phyloP scores from a whole-genome alignment of 495 filamentous ascomycete genomes.

The Neurospora hispaniola region DNA sequence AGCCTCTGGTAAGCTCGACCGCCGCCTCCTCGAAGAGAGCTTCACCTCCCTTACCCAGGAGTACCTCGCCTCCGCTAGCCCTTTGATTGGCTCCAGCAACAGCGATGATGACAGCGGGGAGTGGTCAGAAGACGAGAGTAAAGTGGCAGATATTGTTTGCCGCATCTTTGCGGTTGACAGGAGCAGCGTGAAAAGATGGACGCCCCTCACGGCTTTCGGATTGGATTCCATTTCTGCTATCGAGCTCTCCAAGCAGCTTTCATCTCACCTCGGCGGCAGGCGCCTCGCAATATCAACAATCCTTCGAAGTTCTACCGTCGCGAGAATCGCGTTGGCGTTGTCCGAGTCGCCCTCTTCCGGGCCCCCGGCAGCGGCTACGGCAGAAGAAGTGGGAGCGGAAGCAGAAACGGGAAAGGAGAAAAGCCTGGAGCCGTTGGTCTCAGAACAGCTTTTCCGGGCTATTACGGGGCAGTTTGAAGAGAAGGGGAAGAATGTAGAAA shows the following conservation, averaged over 20 bases:
- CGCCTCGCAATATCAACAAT: conserved; percentile 51
- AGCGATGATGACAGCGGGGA: conserved; percentile 27
- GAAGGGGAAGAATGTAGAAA: conserved; percentile 29
- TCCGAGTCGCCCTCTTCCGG: background rate
- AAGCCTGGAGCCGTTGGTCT: conserved; percentile 22
- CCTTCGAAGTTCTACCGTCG: conserved; percentile 48
- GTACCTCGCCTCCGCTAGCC: conserved; percentile 12
- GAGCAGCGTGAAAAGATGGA: conserved; percentile 45
- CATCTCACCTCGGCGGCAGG: conserved; percentile 22
- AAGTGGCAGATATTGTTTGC: conserved; percentile 36
- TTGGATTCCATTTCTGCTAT: conserved; percentile 79
- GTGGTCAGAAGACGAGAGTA: conserved; percentile 41
- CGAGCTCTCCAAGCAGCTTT: conserved; percentile 44
- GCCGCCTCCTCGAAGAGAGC: conserved; percentile 5
- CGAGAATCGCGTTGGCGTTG: conserved; percentile 39
- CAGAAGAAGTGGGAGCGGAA: background rate
- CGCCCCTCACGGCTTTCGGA: conserved; percentile 43
- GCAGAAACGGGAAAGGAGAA: background rate
- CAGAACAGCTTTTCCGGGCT: conserved; percentile 20
- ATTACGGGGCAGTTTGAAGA: conserved; percentile 23
- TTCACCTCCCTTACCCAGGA: conserved; percentile 12
- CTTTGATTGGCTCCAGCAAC: conserved; percentile 12
- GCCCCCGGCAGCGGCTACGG: background rate
- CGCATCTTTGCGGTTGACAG: conserved; percentile 35
- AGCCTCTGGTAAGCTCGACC: conserved; percentile 52